phyloP scores from a whole-genome alignment of 176 grass and related monocot species.

The Stipa capillata region DNA sequence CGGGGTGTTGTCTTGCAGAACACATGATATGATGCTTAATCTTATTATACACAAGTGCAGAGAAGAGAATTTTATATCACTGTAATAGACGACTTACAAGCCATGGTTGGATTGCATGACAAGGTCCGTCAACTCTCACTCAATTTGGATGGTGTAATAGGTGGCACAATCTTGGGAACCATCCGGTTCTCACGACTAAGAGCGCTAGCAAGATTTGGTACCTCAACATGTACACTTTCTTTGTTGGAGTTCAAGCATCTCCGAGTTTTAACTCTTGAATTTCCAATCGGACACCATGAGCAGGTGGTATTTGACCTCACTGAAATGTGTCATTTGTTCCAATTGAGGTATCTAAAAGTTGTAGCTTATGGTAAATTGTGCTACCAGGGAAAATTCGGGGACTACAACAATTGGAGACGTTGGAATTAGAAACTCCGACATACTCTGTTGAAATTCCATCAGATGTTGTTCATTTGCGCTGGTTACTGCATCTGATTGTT shows the following conservation, averaged over 20 bases:
- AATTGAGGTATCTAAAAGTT: not conserved
- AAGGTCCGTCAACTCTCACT: not conserved
- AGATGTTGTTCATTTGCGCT: not conserved
- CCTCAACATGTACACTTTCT: not conserved
- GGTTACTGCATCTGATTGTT: not conserved
- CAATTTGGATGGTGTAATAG: not conserved
- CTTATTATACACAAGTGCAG: not conserved
- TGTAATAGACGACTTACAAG: too few relatives aligned
- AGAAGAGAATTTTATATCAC: slow-evolving; percentile 35
- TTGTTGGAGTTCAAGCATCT: not conserved
- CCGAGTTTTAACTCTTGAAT: not conserved
- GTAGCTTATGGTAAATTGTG: not conserved
- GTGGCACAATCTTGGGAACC: not conserved
- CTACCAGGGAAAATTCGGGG: not conserved
- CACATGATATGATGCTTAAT: not conserved
- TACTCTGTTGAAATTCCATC: not conserved
- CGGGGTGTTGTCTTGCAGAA: not conserved
- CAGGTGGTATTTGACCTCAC: not conserved
- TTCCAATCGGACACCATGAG: not conserved
- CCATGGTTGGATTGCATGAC: too few relatives aligned
- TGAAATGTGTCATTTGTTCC: not conserved
- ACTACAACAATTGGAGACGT: not conserved
- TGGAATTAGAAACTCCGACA: too few relatives aligned
- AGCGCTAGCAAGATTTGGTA: not conserved
- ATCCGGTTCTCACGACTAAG: not conserved